Evolutionary conservation across 2,329 filamentous ascomycete species (phyloP), one percentile per base, ranked within the genome.

Genomic region (Claviceps humidiphila): DNA sequence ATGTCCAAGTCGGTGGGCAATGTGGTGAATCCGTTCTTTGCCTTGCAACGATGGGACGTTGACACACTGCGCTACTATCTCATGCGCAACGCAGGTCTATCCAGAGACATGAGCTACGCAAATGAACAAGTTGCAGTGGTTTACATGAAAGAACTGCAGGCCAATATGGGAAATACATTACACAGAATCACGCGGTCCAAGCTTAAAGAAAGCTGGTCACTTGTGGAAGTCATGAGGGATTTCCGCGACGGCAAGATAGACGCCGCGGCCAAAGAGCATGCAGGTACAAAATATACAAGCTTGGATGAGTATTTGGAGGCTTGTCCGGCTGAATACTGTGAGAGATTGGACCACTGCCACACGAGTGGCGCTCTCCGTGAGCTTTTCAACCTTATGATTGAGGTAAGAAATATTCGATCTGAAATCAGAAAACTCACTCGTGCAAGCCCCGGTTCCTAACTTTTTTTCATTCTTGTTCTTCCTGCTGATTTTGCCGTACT

Each of bases 1-100:
- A 98, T 98, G 90, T 91, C 90, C 55, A 98, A 98, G 67, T 95
- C 88, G 1, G 81, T 85, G 2, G 93, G 93, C 56, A 96, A 96
- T 64, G 91, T 95, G 1, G 91, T 98, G 44, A 93, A 95, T 62
- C 93, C 93, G 0, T 89, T 94, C 63, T 89, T 89, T 59, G 93
- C 93, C 13, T 78, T 97, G 47, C 84, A 95, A 57, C 80, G 90
- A 6, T 98, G 89, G 69, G 89, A 89, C 2, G 74, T 89, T 4
- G 94, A 98, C 65, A 77, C 83, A 1, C 82, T 98, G 76, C 84
- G 93, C 9, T 97, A 87, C 69, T 98, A 91, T 66, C 78, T 98
- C 57, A 80, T 89, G 57, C 80, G 85, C 55, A 84, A 90, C 55
- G 90, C 89, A 43, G 86, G 83, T 22, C 80, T 95, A 38, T 71